phyloP scores from a whole-genome alignment of 805 yeast species.

The Saturnispora sekii region DNA sequence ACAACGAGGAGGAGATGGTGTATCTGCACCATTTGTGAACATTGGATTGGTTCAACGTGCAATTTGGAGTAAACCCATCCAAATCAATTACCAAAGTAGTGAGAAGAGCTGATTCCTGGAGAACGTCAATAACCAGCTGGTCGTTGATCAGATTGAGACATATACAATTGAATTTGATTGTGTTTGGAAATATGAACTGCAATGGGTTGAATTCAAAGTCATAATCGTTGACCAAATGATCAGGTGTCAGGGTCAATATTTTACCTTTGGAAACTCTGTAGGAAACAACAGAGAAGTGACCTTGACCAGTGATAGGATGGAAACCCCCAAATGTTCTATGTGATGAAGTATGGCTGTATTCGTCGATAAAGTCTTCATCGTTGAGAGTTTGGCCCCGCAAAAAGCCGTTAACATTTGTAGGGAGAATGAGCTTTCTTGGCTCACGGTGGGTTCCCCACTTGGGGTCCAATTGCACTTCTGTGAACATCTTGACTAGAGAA shows the following conservation, averaged over 20 bases:
- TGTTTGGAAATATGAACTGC: slow-evolving; percentile 31
- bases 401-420: background rate
- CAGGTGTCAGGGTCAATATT: slow-evolving; percentile 32
- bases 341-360: background rate
- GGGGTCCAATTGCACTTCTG: no score
- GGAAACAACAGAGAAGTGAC: slow-evolving; percentile 18
- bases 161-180: slow-evolving; percentile 29
- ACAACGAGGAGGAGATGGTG: slow-evolving; percentile 58
- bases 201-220: slow-evolving; percentile 30
- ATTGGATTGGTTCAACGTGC: slow-evolving; percentile 14
- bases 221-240: slow-evolving; percentile 28
- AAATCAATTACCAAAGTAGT: slow-evolving; percentile 39
- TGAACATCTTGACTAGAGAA: no score
- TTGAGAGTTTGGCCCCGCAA: background rate
- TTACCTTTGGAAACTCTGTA: slow-evolving; percentile 5
- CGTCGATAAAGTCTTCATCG: background rate
- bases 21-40: slow-evolving; percentile 55
- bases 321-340: slow-evolving; percentile 15
- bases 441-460: no score
- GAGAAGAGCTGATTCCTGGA: slow-evolving; percentile 43
- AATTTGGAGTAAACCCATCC: slow-evolving; percentile 31
- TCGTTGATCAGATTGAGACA: slow-evolving; percentile 23
- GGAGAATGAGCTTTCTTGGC: no score
- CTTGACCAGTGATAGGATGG: slow-evolving; percentile 10
- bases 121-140: slow-evolving; percentile 39